Evolutionary conservation across 441 rosid species (phyloP).

Genomic region (Gossypium aridum): DNA sequence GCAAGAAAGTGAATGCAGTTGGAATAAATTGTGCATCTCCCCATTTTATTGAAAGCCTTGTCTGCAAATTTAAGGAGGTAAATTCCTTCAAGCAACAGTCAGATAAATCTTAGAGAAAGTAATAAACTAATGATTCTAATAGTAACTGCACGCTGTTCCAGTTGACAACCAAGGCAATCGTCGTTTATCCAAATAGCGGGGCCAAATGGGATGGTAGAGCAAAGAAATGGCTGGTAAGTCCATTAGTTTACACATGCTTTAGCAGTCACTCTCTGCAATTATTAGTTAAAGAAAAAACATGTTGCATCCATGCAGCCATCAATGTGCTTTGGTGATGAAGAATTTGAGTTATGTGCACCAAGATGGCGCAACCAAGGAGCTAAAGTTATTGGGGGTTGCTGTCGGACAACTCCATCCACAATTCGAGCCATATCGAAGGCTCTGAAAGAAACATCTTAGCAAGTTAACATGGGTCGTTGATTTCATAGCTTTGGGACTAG

Average conservation of each 20-base stretch:
- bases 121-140: not conserved
- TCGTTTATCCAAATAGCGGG: conserved; percentile 86
- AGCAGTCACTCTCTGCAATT: not conserved
- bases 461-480: not conserved
- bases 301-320: conserved; percentile 52
- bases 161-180: conserved; percentile 63
- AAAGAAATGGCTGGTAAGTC: conserved; percentile 81
- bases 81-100: not conserved
- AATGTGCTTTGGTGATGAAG: conserved; percentile 58
- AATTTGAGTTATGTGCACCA: conserved; percentile 50
- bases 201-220: conserved; percentile 88
- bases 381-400: conserved; percentile 84
- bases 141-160: conserved; percentile 19
- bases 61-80: conserved; percentile 58
- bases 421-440: conserved; percentile 56
- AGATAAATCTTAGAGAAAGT: not conserved
- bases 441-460: conserved; percentile 33
- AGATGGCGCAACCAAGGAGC: conserved; percentile 79
- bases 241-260: not conserved
- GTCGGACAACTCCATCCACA: conserved; percentile 75
- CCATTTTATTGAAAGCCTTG: conserved; percentile 57
- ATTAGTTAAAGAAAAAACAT: not conserved
- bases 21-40: conserved; percentile 93
- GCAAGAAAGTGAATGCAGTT: conserved; percentile 49
- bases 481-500: not conserved